Evolutionary conservation across 169 alveolate genomes (phyloP).

Genomic region (Plasmodium gaboni): DNA sequence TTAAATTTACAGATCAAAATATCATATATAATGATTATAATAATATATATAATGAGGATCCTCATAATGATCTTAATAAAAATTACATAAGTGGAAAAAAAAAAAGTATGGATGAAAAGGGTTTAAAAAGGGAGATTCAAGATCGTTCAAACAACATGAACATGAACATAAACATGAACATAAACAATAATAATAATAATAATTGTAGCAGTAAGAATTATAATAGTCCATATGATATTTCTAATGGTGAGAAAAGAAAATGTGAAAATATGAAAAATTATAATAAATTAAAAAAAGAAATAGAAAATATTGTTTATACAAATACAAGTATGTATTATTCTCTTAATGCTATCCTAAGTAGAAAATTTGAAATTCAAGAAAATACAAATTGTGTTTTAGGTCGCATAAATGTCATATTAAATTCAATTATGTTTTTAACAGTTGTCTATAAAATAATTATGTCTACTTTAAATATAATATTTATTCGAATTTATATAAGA

Average conservation of each 20-base stretch:
- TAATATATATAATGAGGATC: too few species aligned
- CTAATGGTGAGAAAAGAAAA: constrained; percentile 8
- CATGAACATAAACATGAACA: background rate
- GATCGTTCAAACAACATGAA: background rate
- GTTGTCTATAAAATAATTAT: constrained; percentile 61
- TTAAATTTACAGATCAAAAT: too few species aligned
- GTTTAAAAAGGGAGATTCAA: background rate
- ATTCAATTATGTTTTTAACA: constrained; percentile 65
- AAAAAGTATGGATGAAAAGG: background rate
- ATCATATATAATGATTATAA: too few species aligned
- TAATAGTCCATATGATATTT: background rate
- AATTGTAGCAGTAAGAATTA: background rate
- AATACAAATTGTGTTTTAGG: constrained; percentile 60
- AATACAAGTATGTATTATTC: constrained; percentile 75
- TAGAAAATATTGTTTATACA: constrained; percentile 69
- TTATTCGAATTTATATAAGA: constrained; percentile 62
- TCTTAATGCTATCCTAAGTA: constrained; percentile 49
- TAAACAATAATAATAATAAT: background rate
- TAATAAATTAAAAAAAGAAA: constrained; percentile 64
- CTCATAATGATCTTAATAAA: too few species aligned
- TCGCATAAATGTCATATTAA: constrained; percentile 43
- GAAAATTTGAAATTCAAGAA: constrained; percentile 69
- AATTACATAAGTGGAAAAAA: background rate
- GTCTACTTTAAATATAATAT: constrained; percentile 54
- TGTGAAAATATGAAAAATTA: constrained; percentile 42